Percentiles rank a stretch among this genome's conserved stretches.
These are phyloP conservation scores for Verticillium isaacii DNA, from an alignment of 2,329 filamentous ascomycete species.

Conservation along the genomic window DNA sequence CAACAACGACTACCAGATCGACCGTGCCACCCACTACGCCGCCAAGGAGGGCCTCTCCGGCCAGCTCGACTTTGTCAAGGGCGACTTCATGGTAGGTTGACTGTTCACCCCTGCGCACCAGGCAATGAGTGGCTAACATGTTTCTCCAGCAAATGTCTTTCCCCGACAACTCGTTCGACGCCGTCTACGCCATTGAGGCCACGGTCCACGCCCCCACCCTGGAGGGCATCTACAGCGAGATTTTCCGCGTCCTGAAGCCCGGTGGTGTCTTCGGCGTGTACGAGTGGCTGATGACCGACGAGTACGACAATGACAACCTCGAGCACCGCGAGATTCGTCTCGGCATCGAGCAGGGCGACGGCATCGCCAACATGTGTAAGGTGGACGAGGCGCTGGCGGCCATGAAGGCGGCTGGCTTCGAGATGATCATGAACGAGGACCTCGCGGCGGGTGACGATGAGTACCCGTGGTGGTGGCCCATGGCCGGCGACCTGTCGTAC, in stretches of 20 bases:
- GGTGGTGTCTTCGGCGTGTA: conserved; percentile 91
- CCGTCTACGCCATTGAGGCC: conserved; percentile 91
- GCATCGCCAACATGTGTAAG: conserved; percentile 91
- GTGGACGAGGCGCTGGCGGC: conserved; percentile 72
- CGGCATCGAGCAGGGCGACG: conserved; percentile 87
- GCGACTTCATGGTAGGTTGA: conserved; percentile 74
- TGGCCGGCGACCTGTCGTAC: conserved; percentile 81
- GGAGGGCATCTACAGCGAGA: conserved; percentile 84
- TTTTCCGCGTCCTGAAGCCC: conserved; percentile 89
- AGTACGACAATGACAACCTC: conserved; percentile 82
- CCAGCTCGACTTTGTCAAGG: conserved; percentile 80
- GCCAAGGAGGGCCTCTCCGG: conserved; percentile 69
- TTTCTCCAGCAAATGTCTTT: conserved; percentile 75
- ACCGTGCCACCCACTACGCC: conserved; percentile 78
- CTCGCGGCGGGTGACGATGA: conserved; percentile 67
- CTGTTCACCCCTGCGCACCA: too few species aligned
- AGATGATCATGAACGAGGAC: conserved; percentile 36
- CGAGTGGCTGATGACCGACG: conserved; percentile 95
- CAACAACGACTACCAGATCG: conserved; percentile 97
- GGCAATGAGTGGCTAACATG: neutral
- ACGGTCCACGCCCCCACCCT: conserved; percentile 86
- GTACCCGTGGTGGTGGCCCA: conserved; percentile 90
- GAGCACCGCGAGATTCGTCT: conserved; percentile 82
- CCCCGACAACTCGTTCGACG: conserved; percentile 82
- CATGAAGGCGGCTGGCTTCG: conserved; percentile 80